Conservation (phyloP, 768 basidiomycete genomes). For the Hygrophorus russula region DNA sequence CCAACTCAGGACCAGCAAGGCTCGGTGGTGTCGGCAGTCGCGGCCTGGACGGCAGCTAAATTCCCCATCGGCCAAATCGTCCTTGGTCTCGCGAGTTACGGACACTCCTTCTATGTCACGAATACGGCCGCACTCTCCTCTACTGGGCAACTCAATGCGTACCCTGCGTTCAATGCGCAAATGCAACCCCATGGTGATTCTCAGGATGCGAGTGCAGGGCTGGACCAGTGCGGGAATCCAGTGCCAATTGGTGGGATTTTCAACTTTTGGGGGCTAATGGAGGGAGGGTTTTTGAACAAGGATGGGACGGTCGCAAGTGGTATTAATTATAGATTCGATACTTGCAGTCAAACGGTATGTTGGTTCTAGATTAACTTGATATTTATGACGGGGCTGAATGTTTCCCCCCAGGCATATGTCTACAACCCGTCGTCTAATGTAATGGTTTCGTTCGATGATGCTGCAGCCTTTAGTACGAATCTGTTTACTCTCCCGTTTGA, state of each 20-base stretch:
- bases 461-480: conserved; percentile 37
- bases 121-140: conserved; percentile 20
- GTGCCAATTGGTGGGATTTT: conserved; percentile 38
- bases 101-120: conserved; percentile 55
- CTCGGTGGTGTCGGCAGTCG: conserved; percentile 66
- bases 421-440: conserved; percentile 44
- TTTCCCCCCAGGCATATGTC: conserved; percentile 44
- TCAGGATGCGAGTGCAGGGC: conserved; percentile 35
- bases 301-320: conserved; percentile 29
- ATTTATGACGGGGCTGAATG: background rate
- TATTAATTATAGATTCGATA: conserved; percentile 44
- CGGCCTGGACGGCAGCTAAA: conserved; percentile 66
- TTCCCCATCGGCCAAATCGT: conserved; percentile 65
- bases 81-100: conserved; percentile 79
- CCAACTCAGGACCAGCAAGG: conserved; percentile 46
- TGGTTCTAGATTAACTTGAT: conserved; percentile 1
- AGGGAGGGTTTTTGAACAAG: conserved; percentile 39
- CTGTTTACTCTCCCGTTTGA: background rate
- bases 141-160: conserved; percentile 28
- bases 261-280: conserved; percentile 53
- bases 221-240: conserved; percentile 46
- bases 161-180: conserved; percentile 38
- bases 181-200: conserved; percentile 40
- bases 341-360: conserved; percentile 63
- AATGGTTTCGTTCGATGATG: conserved; percentile 59